Percentiles rank a stretch among this genome's conserved stretches.
Conservation (phyloP, 2,329 filamentous ascomycete genomes). For the Fusarium graminum region DNA sequence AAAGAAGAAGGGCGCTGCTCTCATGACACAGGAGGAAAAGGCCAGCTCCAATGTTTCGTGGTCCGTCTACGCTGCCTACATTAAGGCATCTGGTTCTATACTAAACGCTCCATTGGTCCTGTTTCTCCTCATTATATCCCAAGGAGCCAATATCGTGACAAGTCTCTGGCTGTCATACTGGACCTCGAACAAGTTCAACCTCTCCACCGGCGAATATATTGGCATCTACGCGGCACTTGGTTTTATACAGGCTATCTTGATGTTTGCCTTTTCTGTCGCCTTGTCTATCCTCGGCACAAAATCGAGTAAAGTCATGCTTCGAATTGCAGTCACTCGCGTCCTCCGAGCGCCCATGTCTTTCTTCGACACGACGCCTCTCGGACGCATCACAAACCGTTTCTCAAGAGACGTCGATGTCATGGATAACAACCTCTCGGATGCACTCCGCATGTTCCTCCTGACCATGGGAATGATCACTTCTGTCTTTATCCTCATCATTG, state of each 20-base stretch:
- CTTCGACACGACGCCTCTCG: slow-evolving; percentile 96
- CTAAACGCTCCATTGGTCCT: slow-evolving; percentile 75
- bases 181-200: slow-evolving; percentile 82
- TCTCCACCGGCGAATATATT: slow-evolving; percentile 78
- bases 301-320: slow-evolving; percentile 85
- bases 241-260: slow-evolving; percentile 75
- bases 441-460: slow-evolving; percentile 92
- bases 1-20: slow-evolving; percentile 68
- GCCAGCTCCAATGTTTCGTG: slow-evolving; percentile 83
- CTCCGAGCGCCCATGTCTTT: slow-evolving; percentile 85
- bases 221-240: slow-evolving; percentile 79
- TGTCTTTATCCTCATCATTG: slow-evolving; percentile 90
- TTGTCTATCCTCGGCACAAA: slow-evolving; percentile 85
- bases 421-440: slow-evolving; percentile 92
- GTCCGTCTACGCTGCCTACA: slow-evolving; percentile 83
- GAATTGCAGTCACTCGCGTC: slow-evolving; percentile 81
- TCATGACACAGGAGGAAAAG: slow-evolving; percentile 81
- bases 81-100: slow-evolving; percentile 79
- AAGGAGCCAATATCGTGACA: slow-evolving; percentile 87
- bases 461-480: slow-evolving; percentile 85
- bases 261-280: slow-evolving; percentile 84
- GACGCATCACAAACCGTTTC: slow-evolving; percentile 96
- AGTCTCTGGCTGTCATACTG: slow-evolving; percentile 95
- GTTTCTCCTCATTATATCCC: slow-evolving; percentile 75
- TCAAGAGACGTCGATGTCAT: slow-evolving; percentile 96